A percentile compares a stretch with the other conserved stretches of the same genome.
phyloP scores from a whole-genome alignment of 2,329 filamentous ascomycete species.

The Teratosphaeria viscida region DNA sequence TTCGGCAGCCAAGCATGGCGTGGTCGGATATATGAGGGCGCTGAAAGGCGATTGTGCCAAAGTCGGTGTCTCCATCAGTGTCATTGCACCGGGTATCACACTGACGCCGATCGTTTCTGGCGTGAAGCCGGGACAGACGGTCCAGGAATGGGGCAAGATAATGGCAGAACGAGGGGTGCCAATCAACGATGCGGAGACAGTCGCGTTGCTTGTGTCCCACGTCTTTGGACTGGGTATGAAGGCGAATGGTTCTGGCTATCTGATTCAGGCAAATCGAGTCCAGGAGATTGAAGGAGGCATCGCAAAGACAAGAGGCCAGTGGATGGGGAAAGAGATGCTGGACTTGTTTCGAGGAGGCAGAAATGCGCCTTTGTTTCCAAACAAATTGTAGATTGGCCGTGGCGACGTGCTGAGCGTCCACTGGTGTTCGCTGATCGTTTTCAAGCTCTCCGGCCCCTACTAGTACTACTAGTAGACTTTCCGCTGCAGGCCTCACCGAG shows the following conservation, averaged over 20 bases:
- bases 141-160: conserved; percentile 32
- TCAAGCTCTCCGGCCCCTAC: too few relatives aligned
- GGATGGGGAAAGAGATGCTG: conserved; percentile 44
- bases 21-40: conserved; percentile 41
- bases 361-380: conserved; percentile 22
- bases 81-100: conserved; percentile 41
- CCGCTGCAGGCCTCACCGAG: too few relatives aligned
- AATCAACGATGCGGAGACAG: conserved; percentile 36
- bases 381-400: conserved; percentile 15
- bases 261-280: conserved; percentile 31
- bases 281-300: conserved; percentile 38
- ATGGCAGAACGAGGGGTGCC: conserved; percentile 37
- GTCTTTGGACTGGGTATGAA: conserved; percentile 34
- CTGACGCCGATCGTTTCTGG: conserved; percentile 36
- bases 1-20: conserved; percentile 40
- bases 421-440: too few relatives aligned
- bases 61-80: conserved; percentile 34
- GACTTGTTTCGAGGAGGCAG: conserved; percentile 38
- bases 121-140: conserved; percentile 21
- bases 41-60: conserved; percentile 40
- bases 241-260: conserved; percentile 36
- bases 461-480: too few relatives aligned
- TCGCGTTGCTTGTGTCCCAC: conserved; percentile 36
- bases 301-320: conserved; percentile 34
- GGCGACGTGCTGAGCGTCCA: too few relatives aligned